phyloP scores from a whole-genome alignment of 257 asterid genomes.

The Verbascum thapsus region DNA sequence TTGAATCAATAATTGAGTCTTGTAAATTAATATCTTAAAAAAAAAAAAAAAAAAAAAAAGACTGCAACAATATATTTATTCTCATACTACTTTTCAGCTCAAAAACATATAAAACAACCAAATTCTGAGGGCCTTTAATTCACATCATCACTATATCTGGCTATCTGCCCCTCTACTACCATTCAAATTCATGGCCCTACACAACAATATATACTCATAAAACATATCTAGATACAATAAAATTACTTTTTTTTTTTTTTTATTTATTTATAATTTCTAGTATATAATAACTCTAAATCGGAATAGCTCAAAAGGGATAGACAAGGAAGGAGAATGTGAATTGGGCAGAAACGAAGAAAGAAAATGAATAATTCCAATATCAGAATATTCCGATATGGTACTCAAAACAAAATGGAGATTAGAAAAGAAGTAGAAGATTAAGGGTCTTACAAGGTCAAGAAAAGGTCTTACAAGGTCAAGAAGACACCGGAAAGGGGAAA shows the following conservation, averaged over 20 bases:
- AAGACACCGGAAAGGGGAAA: constrained; percentile 20
- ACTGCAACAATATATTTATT: constrained; percentile 47
- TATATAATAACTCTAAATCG: neutral
- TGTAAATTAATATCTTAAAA: too few species aligned
- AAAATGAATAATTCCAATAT: constrained; percentile 19
- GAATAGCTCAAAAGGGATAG: constrained; percentile 99
- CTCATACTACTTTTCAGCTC: constrained; percentile 38
- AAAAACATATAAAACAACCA: constrained; percentile 45
- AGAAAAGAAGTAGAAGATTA: neutral
- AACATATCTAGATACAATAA: neutral
- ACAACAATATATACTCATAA: constrained; percentile 33
- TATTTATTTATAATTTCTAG: neutral
- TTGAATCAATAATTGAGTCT: too few species aligned
- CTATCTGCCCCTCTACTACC: constrained; percentile 29
- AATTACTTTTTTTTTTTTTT: neutral
- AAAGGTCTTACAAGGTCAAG: constrained; percentile 99
- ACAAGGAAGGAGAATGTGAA: constrained; percentile 96
- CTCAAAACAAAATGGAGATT: constrained; percentile 10
- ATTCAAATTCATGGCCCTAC: constrained; percentile 39
- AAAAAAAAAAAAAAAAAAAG: too few species aligned
- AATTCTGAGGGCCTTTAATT: constrained; percentile 35
- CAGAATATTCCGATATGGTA: constrained; percentile 26
- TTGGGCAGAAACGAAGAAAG: constrained; percentile 39
- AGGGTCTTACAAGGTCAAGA: constrained; percentile 97
- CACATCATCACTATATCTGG: constrained; percentile 34